phyloP scores from a whole-genome alignment of 163 green algal species.

The Volvox carteri region DNA sequence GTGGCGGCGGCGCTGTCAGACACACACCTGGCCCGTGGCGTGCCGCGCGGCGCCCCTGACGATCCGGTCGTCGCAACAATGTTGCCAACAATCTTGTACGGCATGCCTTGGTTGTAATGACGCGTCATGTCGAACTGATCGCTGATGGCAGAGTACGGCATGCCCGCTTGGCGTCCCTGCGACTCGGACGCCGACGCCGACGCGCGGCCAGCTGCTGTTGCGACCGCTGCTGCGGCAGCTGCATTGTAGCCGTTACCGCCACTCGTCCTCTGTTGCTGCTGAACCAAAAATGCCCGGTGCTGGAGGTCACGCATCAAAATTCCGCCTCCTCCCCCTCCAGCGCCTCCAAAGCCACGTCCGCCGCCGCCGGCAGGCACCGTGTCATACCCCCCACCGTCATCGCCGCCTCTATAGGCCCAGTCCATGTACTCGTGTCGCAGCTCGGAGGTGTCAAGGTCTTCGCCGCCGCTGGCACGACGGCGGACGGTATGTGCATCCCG shows the following conservation, averaged over 20 bases:
- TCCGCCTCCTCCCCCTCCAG: not conserved
- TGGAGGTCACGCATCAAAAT: slow-evolving; percentile 46
- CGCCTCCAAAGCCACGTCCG: too few relatives aligned
- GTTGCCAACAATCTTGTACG: not conserved
- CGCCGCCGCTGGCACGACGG: not conserved
- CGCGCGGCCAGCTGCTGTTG: not conserved
- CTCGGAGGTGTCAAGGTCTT: not conserved
- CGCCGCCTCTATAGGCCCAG: not conserved
- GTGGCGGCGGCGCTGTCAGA: not conserved
- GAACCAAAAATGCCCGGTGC: slow-evolving; percentile 19
- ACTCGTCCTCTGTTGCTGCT: slow-evolving; percentile 16
- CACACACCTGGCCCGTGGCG: not conserved
- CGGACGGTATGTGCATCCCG: not conserved
- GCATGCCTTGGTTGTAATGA: not conserved
- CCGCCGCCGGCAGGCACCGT: not conserved
- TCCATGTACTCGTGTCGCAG: not conserved
- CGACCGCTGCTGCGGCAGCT: not conserved
- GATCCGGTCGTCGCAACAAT: not conserved
- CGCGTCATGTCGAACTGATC: not conserved
- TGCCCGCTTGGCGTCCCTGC: too few relatives aligned
- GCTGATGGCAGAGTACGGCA: not conserved
- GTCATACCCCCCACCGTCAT: not conserved
- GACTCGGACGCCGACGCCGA: too few relatives aligned
- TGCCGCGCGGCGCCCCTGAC: too few relatives aligned
- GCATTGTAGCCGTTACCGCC: not conserved